phyloP scores from a whole-genome alignment of 202 grass and related monocot species.

The Panicum hallii region DNA sequence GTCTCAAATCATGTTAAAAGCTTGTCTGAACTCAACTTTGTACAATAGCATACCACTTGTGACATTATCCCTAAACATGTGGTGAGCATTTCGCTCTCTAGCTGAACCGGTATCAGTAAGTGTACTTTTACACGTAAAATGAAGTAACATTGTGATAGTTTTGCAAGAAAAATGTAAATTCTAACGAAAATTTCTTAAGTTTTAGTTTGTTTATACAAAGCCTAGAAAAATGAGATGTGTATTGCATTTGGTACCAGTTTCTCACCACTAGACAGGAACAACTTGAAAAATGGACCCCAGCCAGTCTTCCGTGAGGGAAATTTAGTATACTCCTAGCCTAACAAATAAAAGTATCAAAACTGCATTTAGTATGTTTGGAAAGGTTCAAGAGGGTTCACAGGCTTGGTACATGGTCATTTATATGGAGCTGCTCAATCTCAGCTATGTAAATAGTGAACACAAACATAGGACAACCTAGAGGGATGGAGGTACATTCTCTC shows the following conservation, averaged over 20 bases:
- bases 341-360: background rate
- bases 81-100: conserved; percentile 1
- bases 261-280: conserved; percentile 27
- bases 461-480: conserved; percentile 17
- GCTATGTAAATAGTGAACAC: conserved; percentile 17
- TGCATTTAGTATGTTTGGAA: conserved; percentile 5
- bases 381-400: background rate
- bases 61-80: conserved; percentile 23
- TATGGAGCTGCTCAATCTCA: conserved; percentile 8
- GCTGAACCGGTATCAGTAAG: conserved; percentile 14
- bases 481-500: conserved; percentile 15
- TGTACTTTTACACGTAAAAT: background rate
- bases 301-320: background rate
- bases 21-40: background rate
- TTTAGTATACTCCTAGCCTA: background rate
- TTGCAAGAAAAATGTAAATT: conserved; percentile 30
- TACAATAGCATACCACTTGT: conserved; percentile 1
- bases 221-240: background rate
- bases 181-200: background rate
- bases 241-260: conserved; percentile 22
- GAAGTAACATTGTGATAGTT: background rate
- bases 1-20: conserved; percentile 29
- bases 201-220: background rate
- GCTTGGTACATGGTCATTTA: conserved; percentile 6
- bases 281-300: background rate